Evolutionary conservation across 768 basidiomycete species (phyloP).

Genomic region (Mycena chlorophos): DNA sequence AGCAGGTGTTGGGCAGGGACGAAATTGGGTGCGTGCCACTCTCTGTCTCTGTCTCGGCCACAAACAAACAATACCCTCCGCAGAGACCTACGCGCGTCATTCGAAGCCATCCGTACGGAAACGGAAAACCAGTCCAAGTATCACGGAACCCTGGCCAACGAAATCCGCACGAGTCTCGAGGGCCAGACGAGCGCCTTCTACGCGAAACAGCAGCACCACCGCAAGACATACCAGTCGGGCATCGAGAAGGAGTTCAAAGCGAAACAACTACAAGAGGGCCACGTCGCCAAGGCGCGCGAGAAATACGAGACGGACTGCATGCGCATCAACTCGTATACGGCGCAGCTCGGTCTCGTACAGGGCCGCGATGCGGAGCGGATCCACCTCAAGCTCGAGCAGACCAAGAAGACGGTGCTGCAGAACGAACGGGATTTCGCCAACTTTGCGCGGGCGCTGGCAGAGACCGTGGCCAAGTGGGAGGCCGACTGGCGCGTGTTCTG

Average conservation of each 20-base stretch:
- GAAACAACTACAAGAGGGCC: constrained; percentile 82
- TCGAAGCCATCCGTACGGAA: constrained; percentile 80
- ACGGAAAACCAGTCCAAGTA: constrained; percentile 78
- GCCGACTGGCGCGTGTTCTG: constrained; percentile 92
- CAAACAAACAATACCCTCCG: constrained; percentile 4
- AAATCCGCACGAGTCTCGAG: constrained; percentile 78
- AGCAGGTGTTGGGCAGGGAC: constrained; percentile 74
- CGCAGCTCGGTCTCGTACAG: constrained; percentile 86
- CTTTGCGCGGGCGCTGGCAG: constrained; percentile 75
- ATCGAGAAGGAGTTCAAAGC: constrained; percentile 92
- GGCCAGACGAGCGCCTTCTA: constrained; percentile 59
- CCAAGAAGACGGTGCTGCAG: constrained; percentile 84
- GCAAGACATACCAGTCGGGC: constrained; percentile 66
- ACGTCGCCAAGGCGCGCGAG: constrained; percentile 87
- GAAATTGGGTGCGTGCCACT: constrained; percentile 80
- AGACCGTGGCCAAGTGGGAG: constrained; percentile 87
- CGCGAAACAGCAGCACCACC: constrained; percentile 65
- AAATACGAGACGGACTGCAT: constrained; percentile 93
- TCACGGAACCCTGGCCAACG: constrained; percentile 73
- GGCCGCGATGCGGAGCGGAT: constrained; percentile 94
- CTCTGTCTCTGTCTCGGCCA: not conserved
- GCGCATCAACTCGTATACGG: constrained; percentile 90
- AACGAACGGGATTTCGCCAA: constrained; percentile 94
- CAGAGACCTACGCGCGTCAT: constrained; percentile 78
- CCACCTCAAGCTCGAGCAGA: constrained; percentile 80